Conservation (phyloP, 176 grass and related monocot genomes). For the Ensete glaucum region DNA sequence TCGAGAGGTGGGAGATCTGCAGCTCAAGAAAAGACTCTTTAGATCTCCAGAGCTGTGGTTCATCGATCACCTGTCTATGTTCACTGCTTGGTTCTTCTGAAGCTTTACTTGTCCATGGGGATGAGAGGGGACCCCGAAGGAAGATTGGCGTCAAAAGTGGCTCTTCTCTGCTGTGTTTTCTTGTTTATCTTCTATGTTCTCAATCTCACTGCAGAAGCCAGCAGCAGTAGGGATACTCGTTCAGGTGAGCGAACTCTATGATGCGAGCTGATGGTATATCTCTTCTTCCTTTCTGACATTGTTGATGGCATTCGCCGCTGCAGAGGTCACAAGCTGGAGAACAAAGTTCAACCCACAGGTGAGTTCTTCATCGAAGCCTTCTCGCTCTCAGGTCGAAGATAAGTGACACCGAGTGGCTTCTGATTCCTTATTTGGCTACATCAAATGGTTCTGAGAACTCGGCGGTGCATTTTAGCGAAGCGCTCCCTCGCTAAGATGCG, state of each 20-base stretch:
- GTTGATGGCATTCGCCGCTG: not conserved
- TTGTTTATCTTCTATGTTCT: not conserved
- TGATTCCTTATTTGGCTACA: too few species aligned
- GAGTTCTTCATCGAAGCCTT: not conserved
- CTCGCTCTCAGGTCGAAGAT: too few species aligned
- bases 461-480: not conserved
- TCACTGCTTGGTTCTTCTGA: not conserved
- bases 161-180: not conserved
- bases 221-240: not conserved
- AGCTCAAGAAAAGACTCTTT: too few species aligned
- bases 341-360: not conserved
- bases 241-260: not conserved
- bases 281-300: too few species aligned
- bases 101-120: not conserved
- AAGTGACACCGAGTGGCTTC: too few species aligned
- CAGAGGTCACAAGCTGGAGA: not conserved
- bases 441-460: too few species aligned
- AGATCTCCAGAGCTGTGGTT: too few species aligned
- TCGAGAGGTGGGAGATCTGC: not conserved
- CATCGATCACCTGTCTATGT: too few species aligned
- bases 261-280: too few species aligned
- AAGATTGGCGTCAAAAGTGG: not conserved
- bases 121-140: not conserved
- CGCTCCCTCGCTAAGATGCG: not conserved
- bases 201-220: not conserved